Percentiles rank a stretch among this genome's conserved stretches.
These are phyloP conservation scores for Loxodes magnus DNA, from an alignment of 73 alveolate genomes.

Conservation along the genomic window DNA sequence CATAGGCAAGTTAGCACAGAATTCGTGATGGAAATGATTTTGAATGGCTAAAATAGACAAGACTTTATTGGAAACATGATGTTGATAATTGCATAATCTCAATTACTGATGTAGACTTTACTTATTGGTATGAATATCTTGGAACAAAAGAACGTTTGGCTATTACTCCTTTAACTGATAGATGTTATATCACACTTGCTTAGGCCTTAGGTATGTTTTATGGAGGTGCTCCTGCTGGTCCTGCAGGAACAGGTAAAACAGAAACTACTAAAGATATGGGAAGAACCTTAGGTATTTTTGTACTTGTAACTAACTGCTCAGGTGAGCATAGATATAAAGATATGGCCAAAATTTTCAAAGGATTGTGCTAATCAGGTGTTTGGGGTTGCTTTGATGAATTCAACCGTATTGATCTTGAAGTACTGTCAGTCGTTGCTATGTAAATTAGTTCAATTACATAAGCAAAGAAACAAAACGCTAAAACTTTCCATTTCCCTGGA, in stretches of 20 bases:
- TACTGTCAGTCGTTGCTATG: conserved; percentile 98
- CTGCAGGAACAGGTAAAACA: conserved; percentile 99
- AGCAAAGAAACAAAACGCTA: conserved; percentile 85
- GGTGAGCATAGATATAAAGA: conserved; percentile 98
- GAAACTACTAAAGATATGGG: conserved; percentile 99
- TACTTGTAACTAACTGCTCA: conserved; percentile 99
- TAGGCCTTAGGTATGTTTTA: conserved; percentile 99
- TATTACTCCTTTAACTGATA: conserved; percentile 99
- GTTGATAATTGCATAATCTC: conserved; percentile 69
- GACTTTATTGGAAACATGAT: conserved; percentile 94
- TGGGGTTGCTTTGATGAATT: conserved; percentile 99
- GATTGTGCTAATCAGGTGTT: conserved; percentile 98
- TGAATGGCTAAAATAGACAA: conserved; percentile 93
- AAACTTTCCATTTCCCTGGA: conserved; percentile 98
- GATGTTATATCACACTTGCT: conserved; percentile 95
- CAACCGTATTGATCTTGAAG: conserved; percentile 98
- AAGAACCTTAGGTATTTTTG: conserved; percentile 98
- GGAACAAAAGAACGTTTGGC: conserved; percentile 99
- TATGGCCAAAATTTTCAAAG: conserved; percentile 99
- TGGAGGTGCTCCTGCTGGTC: conserved; percentile 99
- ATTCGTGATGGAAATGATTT: conserved; percentile 85
- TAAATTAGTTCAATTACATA: conserved; percentile 89
- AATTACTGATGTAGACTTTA: conserved; percentile 99
- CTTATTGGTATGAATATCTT: conserved; percentile 97
- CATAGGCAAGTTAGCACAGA: conserved; percentile 16